Base-by-base conservation (phyloP, 331 rosid genomes). In the Dryas integrifolia region DNA sequence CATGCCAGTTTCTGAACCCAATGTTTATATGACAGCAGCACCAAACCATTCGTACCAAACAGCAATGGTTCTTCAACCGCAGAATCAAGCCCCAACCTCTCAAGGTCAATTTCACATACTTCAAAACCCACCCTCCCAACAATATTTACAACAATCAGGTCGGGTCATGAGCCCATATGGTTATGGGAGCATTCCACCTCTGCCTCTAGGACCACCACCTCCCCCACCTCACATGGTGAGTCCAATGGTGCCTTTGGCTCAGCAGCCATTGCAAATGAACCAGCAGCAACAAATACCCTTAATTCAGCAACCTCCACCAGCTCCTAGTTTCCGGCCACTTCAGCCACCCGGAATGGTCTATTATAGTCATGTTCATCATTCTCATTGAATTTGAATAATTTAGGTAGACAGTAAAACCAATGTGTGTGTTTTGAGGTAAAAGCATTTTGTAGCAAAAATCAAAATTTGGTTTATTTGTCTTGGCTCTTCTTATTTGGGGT, bases 261-360 rank as follows among this genome's bases (percentile, higher is more conserved):
- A 86, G 86, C 92, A 84, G 75, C 78, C 82, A 45, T 45, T 85
- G 76, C 96, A 80, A 76, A 72, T 81, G 64, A 79, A 59, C 61
- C 96, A 78, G 63, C 90, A 83, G 40, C 95, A 81, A 72, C 82
- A 71, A 5, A 48, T 84, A 71, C 81, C 91, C 14, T 46, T 84
- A 69, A 55, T 85, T 6, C 96, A 89, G 72, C 92, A 79, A 58
- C 85, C 87, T 67, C 86, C 83, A 0, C 82, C 78, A 14, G 86
- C 89, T 7, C 98, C 96, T 56, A 81, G 85, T 82, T 93, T 93
- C 76, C 88, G 88, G 82, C 90, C 97, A 9, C 91, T 86, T 81
- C 96, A 86, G 72, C 94, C 92, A 1, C 90, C 95, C 0, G 95
- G 92, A 78, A 83, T 87, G 87, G 92, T 88, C 68, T 93, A 86